Conservation (phyloP, 1,284 basidiomycete genomes). For the Ustilago bromivora region DNA sequence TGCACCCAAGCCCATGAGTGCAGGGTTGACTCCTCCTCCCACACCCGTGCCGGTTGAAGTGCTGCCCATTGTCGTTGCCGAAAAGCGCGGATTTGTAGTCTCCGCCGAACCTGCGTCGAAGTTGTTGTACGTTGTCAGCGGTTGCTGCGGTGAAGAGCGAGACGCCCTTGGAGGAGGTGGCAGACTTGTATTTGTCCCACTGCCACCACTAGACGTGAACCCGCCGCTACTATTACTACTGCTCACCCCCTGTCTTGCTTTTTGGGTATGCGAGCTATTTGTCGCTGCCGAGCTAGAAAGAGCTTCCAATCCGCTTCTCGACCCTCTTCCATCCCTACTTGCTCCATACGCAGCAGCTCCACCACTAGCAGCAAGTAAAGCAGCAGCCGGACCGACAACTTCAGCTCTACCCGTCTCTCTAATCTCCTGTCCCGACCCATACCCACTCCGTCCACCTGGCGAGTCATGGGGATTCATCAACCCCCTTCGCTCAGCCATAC, state of each 20-base stretch:
- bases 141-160: slow-evolving; percentile 14
- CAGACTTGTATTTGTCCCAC: slow-evolving; percentile 35
- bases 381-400: slow-evolving; percentile 17
- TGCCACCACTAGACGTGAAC: slow-evolving; percentile 35
- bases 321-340: neutral
- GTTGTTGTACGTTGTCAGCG: slow-evolving; percentile 12
- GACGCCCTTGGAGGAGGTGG: slow-evolving; percentile 48
- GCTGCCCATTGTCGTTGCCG: slow-evolving; percentile 28
- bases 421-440: slow-evolving; percentile 30
- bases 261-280: slow-evolving; percentile 12
- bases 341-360: slow-evolving; percentile 15
- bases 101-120: slow-evolving; percentile 8
- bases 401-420: slow-evolving; percentile 8
- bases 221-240: slow-evolving; percentile 55
- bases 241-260: slow-evolving; percentile 16
- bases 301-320: slow-evolving; percentile 8
- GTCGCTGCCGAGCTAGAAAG: slow-evolving; percentile 8
- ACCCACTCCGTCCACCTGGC: slow-evolving; percentile 7
- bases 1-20: slow-evolving; percentile 36
- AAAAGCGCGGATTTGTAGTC: slow-evolving; percentile 13
- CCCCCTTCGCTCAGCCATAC: slow-evolving; percentile 40
- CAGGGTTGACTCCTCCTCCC: slow-evolving; percentile 27
- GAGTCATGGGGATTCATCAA: slow-evolving; percentile 37
- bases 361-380: slow-evolving; percentile 18
- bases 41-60: slow-evolving; percentile 1